Conservation (phyloP, 495 filamentous ascomycete species). For the Lasiosphaeria ovina region DNA sequence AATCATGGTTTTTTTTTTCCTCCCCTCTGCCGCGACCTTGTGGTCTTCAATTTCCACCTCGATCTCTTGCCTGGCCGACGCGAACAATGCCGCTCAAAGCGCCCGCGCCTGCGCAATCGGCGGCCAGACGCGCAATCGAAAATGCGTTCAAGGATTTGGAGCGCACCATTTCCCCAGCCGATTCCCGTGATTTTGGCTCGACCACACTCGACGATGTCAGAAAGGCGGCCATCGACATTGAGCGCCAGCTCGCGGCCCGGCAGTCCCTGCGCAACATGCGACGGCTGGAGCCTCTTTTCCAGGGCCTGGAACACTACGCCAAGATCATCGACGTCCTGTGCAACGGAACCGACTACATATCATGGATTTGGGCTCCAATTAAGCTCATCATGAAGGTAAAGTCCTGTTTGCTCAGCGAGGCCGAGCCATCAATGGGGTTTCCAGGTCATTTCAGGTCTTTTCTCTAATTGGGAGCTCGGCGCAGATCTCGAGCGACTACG, state of each 20-base stretch:
- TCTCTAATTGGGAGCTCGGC: too few relatives aligned
- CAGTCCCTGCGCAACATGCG: slow-evolving; percentile 39
- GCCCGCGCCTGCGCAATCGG: slow-evolving; percentile 1
- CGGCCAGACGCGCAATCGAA: slow-evolving; percentile 13
- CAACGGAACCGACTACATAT: slow-evolving; percentile 45
- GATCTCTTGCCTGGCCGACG: background rate
- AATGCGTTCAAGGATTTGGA: slow-evolving; percentile 35
- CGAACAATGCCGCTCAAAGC: slow-evolving; percentile 11
- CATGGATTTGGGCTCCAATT: slow-evolving; percentile 50
- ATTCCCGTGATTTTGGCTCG: slow-evolving; percentile 26
- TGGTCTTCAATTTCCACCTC: background rate
- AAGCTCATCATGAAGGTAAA: slow-evolving; percentile 36
- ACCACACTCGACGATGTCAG: slow-evolving; percentile 38
- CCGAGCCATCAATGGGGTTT: too few relatives aligned
- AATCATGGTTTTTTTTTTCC: background rate
- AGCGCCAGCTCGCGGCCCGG: slow-evolving; percentile 35
- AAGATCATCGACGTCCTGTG: slow-evolving; percentile 37
- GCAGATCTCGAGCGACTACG: slow-evolving; percentile 34
- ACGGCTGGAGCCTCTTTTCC: slow-evolving; percentile 39
- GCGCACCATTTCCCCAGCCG: slow-evolving; percentile 26
- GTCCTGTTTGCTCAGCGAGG: too few relatives aligned
- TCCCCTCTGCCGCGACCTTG: background rate
- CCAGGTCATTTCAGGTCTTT: too few relatives aligned
- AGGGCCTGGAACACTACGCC: slow-evolving; percentile 39
- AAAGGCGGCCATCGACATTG: slow-evolving; percentile 34